Base-by-base conservation (phyloP, 2,329 filamentous ascomycete species). In the Trichoderma arundinaceum region DNA sequence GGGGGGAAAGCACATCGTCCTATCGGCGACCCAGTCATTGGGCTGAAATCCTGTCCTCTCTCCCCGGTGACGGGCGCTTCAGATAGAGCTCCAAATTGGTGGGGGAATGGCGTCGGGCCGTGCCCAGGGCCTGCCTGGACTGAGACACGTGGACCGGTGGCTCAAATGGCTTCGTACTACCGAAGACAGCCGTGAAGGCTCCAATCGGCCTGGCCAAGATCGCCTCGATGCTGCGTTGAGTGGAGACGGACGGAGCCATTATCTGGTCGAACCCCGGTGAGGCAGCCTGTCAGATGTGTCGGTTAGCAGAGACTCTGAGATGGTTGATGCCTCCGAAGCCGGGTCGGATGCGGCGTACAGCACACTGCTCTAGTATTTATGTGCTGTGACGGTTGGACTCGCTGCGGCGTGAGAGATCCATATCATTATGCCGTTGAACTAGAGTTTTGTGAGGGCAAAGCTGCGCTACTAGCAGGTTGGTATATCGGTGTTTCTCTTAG, bases 41-140 rank as follows among this genome's bases (percentile, higher is more conserved):
- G 60, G 60, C 60, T 63, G 60, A 46, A 63, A 63, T 63, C 48
- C 28, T n/a, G 44, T 17, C 41, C n/a, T 17, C 13, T 15, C 13
- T 10, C 41, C n/a, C 6, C 17, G 51, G n/a, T 17, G 51, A 53
- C 17, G 51, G 51, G 51, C 28, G 58, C 38, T 32, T 61, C 17
- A 19, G 10, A 15, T 32, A 22, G 38, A 53, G 22, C 58, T 52
- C 28, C 46, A 44, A 52, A 32, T 61, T 41, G 46, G 59, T 44
- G 28, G 49, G 48, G 48, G 59, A 53, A 15, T 33, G 59, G 59
- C 59, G 39, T 43, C 48, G 59, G 59, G 28, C 38, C 59, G 48
- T 44, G 59, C 41, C 43, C 56, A 59, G 56, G 53, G 53, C n/a
- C 54, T 57, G 38, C 22, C 54, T 44, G 39, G 39, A 41, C 54